Evolutionary conservation across 176 grass and related monocot species (phyloP).

Genomic region (Poa annua): DNA sequence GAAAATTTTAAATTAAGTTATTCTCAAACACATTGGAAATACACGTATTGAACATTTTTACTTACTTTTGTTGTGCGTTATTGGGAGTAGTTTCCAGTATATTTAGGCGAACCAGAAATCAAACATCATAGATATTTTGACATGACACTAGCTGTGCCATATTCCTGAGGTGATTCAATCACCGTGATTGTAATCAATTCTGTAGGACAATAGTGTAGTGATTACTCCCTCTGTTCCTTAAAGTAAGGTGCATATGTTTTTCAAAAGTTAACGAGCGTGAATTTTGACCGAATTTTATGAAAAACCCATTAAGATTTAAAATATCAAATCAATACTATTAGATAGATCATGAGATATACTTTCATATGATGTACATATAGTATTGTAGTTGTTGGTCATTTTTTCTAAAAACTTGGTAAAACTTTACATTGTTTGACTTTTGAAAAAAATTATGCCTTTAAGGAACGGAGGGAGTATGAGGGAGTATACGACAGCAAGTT

Average conservation of each 20-base stretch:
- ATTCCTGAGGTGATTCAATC: neutral
- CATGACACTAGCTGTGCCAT: neutral
- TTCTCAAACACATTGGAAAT: neutral
- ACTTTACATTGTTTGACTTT: too few species aligned
- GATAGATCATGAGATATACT: too few species aligned
- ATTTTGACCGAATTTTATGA: too few species aligned
- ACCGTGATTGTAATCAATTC: neutral
- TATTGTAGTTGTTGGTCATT: too few species aligned
- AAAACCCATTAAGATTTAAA: too few species aligned
- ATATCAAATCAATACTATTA: too few species aligned
- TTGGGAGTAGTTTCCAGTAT: neutral
- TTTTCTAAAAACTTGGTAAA: too few species aligned
- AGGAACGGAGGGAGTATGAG: too few species aligned
- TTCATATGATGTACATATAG: too few species aligned
- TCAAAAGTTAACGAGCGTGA: too few species aligned
- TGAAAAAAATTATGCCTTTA: too few species aligned
- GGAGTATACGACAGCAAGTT: neutral
- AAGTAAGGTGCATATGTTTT: too few species aligned
- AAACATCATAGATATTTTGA: neutral
- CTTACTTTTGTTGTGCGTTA: conserved; percentile 9
- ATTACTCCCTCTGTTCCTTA: neutral
- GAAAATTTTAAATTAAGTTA: neutral
- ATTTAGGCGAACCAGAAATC: conserved; percentile 25
- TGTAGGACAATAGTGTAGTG: conserved; percentile 1
- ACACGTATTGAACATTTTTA: neutral